phyloP scores from a whole-genome alignment of 331 rosid species.

The Quercus lobata region DNA sequence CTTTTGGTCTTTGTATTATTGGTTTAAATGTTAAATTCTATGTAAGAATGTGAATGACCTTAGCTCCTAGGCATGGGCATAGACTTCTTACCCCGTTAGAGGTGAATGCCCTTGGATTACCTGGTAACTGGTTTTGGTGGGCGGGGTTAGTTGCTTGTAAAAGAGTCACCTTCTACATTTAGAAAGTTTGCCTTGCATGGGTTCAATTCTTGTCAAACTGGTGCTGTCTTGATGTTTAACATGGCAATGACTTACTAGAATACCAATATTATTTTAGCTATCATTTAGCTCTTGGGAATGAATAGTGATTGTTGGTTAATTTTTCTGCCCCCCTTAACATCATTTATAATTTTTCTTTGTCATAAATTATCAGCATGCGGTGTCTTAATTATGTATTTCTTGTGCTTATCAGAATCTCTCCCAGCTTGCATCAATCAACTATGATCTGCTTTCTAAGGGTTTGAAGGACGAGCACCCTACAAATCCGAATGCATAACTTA shows the following conservation, averaged over 20 bases:
- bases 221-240: not conserved
- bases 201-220: not conserved
- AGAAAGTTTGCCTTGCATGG: not conserved
- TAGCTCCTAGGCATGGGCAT: not conserved
- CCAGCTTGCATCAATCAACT: slow-evolving; percentile 99
- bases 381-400: slow-evolving; percentile 11
- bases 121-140: no score
- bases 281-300: not conserved
- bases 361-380: not conserved
- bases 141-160: no score
- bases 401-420: slow-evolving; percentile 84
- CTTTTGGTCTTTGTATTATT: not conserved
- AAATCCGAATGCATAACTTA: slow-evolving; percentile 48
- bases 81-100: no score
- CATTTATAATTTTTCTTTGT: not conserved
- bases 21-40: not conserved
- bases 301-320: not conserved
- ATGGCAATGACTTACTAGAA: not conserved
- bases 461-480: slow-evolving; percentile 72
- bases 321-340: not conserved
- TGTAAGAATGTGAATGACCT: not conserved
- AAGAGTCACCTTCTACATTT: not conserved
- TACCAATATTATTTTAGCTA: not conserved
- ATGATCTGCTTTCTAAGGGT: slow-evolving; percentile 91
- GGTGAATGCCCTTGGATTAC: no score